Base-by-base conservation (phyloP, 1,284 basidiomycete genomes). In the Puccinia sorghi region DNA sequence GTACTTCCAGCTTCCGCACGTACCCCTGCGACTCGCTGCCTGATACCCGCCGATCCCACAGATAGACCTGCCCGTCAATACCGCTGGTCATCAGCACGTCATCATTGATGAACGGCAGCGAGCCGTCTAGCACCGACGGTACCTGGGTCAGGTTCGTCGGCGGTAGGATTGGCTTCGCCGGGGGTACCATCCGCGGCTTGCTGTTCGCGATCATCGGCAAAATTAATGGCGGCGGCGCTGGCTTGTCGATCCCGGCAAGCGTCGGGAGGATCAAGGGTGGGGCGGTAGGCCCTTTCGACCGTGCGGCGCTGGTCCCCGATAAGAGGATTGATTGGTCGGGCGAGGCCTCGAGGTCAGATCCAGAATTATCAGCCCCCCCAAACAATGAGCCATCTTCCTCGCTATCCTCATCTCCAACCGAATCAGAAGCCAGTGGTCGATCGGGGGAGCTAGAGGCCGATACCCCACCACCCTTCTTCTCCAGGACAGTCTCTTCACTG, bases 21-120 rank as follows among this genome's bases (percentile, higher is more conserved):
- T 92, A 91, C 11, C 81, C 81, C 15, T 46, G 43, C n/a, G 43
- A 46, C 22, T 41, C 46, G 41, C 87, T 85, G 0, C 87, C 86
- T 64, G 89, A 87, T 46, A 90, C 89, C 79, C 96, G 87, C 81
- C 90, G 88, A 83, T 99, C 96, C 90, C 94, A 96, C 8, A 99
- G 84, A 50, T 95, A 89, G 22, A 97, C 89, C 84, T 97, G 93
- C 0, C 97, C 96, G 82, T 97, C 94, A 81, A 97, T 91, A 9
- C 91, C 91, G 37, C 92, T 91, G 3, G 93, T 94, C 88, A 99
- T 88, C 57, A 99, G 85, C 52, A 97, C 85, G 83, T 98, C 93
- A 4, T 90, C 91, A 93, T 20, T 87, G 85, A 27, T 87, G 57
- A 82, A 77, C 74, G 81, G 76, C 39, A 84, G 78, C 12, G 84